A percentile compares a stretch with the other conserved stretches of the same genome.
phyloP scores from a whole-genome alignment of 2,329 filamentous ascomycete species.

The Phialocephala sp. region DNA sequence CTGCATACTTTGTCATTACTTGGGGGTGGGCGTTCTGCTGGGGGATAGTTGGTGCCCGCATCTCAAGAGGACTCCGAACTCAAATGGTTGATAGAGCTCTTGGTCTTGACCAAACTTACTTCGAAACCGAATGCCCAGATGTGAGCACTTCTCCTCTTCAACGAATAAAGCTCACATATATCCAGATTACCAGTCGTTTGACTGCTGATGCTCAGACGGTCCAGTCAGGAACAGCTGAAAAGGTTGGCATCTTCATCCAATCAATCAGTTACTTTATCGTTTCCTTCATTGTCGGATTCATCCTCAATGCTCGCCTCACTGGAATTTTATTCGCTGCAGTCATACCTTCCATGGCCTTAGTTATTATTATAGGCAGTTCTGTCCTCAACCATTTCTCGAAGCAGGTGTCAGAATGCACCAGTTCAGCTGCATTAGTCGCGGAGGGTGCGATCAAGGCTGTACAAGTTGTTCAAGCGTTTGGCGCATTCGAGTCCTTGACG shows the following conservation, averaged over 20 bases:
- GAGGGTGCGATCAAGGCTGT: constrained; percentile 57
- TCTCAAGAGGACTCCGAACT: constrained; percentile 53
- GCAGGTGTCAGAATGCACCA: constrained; percentile 51
- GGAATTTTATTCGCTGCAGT: constrained; percentile 57
- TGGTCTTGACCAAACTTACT: constrained; percentile 57
- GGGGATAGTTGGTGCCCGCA: constrained; percentile 54
- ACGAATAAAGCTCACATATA: constrained; percentile 52
- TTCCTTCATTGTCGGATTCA: constrained; percentile 63
- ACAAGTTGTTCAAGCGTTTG: constrained; percentile 58
- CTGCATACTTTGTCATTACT: constrained; percentile 55
- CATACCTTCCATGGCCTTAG: constrained; percentile 56
- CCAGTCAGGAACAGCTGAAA: constrained; percentile 63
- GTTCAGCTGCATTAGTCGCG: constrained; percentile 56
- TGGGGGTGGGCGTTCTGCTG: constrained; percentile 56
- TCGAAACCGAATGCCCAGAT: constrained; percentile 56
- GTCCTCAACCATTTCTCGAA: constrained; percentile 49
- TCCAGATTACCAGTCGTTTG: constrained; percentile 57
- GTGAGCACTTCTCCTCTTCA: constrained; percentile 43
- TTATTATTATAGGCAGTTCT: constrained; percentile 52
- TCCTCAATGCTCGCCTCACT: constrained; percentile 60
- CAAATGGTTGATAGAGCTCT: constrained; percentile 53
- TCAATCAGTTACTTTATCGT: constrained; percentile 64
- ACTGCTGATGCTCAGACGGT: constrained; percentile 63
- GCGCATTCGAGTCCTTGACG: constrained; percentile 54
- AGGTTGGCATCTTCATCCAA: constrained; percentile 61